Percentiles rank a stretch among this genome's conserved stretches.
These are phyloP conservation scores for Grigorovia jiainica DNA, from an alignment of 805 yeast species.

Conservation along the genomic window DNA sequence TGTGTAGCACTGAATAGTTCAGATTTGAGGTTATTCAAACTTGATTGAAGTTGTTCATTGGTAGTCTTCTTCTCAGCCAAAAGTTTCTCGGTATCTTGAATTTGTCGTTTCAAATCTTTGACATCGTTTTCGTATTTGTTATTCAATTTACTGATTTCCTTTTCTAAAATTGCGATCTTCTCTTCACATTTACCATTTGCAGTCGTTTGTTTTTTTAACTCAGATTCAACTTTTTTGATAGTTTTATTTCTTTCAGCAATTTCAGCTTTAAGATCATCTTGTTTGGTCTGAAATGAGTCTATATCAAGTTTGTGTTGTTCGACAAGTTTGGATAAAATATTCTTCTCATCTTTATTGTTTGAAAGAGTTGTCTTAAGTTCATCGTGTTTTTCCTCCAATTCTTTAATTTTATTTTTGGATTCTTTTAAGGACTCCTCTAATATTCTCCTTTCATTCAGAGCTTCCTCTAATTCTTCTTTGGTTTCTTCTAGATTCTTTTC, in stretches of 20 bases:
- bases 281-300: neutral
- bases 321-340: neutral
- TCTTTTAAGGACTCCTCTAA: neutral
- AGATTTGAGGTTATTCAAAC: neutral
- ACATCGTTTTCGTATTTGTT: neutral
- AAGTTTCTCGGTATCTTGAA: neutral
- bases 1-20: neutral
- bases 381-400: neutral
- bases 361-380: neutral
- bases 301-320: neutral
- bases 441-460: neutral
- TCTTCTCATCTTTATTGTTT: neutral
- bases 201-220: neutral
- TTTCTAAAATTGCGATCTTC: neutral
- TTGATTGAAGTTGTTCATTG: neutral
- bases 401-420: neutral
- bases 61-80: neutral
- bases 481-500: neutral
- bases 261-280: neutral
- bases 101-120: neutral
- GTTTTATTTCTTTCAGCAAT: neutral
- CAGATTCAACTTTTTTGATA: neutral
- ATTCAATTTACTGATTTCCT: neutral
- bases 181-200: neutral
- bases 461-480: neutral